phyloP scores from a whole-genome alignment of 2,329 filamentous ascomycete species.

The Stemphylium vesicarium region DNA sequence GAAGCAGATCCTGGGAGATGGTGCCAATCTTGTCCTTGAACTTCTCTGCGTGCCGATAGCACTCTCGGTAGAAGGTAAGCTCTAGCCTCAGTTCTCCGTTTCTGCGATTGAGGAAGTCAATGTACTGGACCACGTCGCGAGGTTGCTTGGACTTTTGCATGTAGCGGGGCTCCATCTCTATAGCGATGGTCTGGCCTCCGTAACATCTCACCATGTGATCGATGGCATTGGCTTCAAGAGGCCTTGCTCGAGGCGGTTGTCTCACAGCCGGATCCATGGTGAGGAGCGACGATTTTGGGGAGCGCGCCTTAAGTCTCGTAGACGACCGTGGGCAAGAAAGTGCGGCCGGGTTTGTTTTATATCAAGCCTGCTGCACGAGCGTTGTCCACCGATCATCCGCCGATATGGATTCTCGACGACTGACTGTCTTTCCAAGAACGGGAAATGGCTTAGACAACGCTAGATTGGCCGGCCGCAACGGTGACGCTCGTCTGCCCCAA shows the following conservation, averaged over 20 bases:
- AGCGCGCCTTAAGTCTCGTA: too few relatives aligned
- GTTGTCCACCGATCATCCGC: neutral
- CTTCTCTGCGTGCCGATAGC: constrained; percentile 9
- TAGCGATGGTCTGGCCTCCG: constrained; percentile 7
- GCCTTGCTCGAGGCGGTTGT: neutral
- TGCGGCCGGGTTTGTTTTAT: constrained; percentile 1
- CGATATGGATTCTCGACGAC: constrained; percentile 9
- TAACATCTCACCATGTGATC: constrained; percentile 20
- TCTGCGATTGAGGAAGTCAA: constrained; percentile 13
- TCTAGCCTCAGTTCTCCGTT: constrained; percentile 19
- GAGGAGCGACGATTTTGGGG: neutral
- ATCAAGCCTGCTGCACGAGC: neutral
- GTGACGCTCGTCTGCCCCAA: neutral
- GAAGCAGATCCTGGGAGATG: constrained; percentile 17
- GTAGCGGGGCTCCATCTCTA: constrained; percentile 15
- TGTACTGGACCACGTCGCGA: constrained; percentile 1
- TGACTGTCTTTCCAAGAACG: constrained; percentile 17
- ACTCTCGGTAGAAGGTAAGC: constrained; percentile 21
- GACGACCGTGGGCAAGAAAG: neutral
- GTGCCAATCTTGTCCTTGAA: constrained; percentile 13
- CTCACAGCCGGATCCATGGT: neutral
- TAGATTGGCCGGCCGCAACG: neutral
- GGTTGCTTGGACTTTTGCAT: constrained; percentile 18
- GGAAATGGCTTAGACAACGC: neutral
- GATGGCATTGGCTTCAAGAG: constrained; percentile 16